Percentiles rank a stretch among this genome's conserved stretches.
Conservation (phyloP, 495 filamentous ascomycete genomes). For the Penicillium parvum region DNA sequence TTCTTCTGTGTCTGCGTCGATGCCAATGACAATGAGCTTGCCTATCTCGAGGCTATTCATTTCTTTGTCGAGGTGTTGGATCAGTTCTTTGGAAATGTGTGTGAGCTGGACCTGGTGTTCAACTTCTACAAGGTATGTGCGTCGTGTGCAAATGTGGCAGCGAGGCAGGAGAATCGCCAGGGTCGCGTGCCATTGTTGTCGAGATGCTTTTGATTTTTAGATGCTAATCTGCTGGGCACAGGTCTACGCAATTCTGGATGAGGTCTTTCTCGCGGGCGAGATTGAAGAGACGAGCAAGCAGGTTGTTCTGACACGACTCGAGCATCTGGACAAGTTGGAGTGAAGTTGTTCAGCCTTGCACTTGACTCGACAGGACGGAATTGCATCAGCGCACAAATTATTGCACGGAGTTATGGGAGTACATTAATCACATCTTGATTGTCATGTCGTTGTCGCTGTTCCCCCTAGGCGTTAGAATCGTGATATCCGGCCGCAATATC, state of each 20-base stretch:
- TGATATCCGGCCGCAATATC: too few species aligned
- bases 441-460: too few species aligned
- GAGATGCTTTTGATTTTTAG: not conserved
- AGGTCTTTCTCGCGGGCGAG: slow-evolving; percentile 95
- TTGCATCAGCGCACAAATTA: slow-evolving; percentile 16
- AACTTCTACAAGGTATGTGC: slow-evolving; percentile 81
- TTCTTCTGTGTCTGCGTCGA: slow-evolving; percentile 99
- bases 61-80: slow-evolving; percentile 99
- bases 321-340: slow-evolving; percentile 95
- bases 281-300: slow-evolving; percentile 98
- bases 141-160: too few species aligned
- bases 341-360: slow-evolving; percentile 35
- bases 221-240: slow-evolving; percentile 32
- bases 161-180: too few species aligned
- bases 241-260: slow-evolving; percentile 97
- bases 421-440: not conserved
- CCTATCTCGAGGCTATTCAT: slow-evolving; percentile 96
- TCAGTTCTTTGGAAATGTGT: slow-evolving; percentile 98
- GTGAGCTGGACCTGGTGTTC: slow-evolving; percentile 97
- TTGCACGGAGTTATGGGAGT: slow-evolving; percentile 25
- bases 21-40: slow-evolving; percentile 97
- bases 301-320: slow-evolving; percentile 88
- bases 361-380: slow-evolving; percentile 1
- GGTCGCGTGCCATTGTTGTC: not conserved
- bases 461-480: too few species aligned